Conservation (phyloP, 495 filamentous ascomycete genomes). For the Hamigera avellanea region DNA sequence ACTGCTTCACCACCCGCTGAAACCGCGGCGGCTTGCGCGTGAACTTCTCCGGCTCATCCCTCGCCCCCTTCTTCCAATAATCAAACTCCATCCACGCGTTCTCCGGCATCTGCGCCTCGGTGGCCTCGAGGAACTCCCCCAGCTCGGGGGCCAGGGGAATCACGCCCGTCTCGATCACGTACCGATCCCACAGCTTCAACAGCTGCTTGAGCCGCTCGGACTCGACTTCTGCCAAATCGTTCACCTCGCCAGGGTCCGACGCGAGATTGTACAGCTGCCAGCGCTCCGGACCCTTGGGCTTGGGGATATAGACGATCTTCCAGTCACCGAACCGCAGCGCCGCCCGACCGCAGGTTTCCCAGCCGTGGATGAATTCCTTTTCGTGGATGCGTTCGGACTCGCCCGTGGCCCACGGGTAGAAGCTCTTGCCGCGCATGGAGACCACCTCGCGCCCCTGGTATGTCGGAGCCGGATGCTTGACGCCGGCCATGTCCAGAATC, state of each 20-base stretch:
- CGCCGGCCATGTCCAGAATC: constrained; percentile 49
- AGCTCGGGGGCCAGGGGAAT: constrained; percentile 33
- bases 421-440: constrained; percentile 43
- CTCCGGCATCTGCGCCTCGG: constrained; percentile 55
- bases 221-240: constrained; percentile 45
- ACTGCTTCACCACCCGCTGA: constrained; percentile 37
- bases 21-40: constrained; percentile 39
- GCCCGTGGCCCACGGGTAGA: constrained; percentile 30
- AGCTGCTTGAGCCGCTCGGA: constrained; percentile 40
- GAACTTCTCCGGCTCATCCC: constrained; percentile 44
- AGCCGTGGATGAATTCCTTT: constrained; percentile 35
- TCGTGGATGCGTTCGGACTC: constrained; percentile 27
- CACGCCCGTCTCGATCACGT: constrained; percentile 50
- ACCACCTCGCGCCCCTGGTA: constrained; percentile 48
- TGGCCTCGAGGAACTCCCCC: constrained; percentile 39
- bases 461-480: constrained; percentile 43
- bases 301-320: constrained; percentile 39
- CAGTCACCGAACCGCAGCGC: constrained; percentile 35
- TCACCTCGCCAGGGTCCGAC: constrained; percentile 40
- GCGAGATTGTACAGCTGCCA: constrained; percentile 39
- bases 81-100: constrained; percentile 61
- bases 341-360: constrained; percentile 35
- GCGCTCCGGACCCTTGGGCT: constrained; percentile 33
- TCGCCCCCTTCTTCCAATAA: constrained; percentile 53
- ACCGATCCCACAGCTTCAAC: constrained; percentile 45